Conservation (phyloP, 2,329 filamentous ascomycete genomes). For the Fusarium protoensiforme region DNA sequence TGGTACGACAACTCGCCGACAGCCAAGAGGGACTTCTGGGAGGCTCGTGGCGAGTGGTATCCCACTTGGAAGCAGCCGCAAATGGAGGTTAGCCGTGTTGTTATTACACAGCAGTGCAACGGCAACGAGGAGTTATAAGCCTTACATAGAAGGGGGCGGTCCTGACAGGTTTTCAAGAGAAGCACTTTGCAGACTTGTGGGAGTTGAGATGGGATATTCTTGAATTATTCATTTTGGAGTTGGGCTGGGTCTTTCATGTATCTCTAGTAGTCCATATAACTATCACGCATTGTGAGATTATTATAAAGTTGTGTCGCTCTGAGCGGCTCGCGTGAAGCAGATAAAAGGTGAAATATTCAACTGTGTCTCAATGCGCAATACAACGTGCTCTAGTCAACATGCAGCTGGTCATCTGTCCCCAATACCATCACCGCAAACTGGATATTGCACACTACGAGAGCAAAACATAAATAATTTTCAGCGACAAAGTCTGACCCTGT, state of each 20-base stretch:
- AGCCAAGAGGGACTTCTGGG: constrained; percentile 82
- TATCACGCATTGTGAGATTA: too few species aligned
- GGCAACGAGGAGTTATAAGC: constrained; percentile 63
- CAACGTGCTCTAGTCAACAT: not conserved
- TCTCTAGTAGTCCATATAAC: not conserved
- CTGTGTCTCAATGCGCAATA: not conserved
- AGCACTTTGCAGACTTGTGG: not conserved
- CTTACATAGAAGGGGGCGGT: not conserved
- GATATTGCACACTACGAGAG: not conserved
- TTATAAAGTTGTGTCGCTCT: too few species aligned
- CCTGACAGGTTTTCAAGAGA: not conserved
- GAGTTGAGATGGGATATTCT: not conserved
- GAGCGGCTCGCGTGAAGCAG: not conserved
- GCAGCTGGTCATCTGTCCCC: not conserved
- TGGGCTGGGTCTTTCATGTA: not conserved
- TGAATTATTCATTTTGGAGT: not conserved
- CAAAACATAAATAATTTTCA: not conserved
- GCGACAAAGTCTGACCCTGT: not conserved
- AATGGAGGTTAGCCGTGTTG: constrained; percentile 76
- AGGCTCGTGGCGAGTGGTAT: constrained; percentile 71
- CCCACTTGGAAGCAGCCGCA: constrained; percentile 77
- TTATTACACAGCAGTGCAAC: constrained; percentile 77
- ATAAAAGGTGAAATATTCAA: not conserved
- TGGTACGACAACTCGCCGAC: constrained; percentile 78
- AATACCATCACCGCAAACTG: not conserved